These are phyloP conservation scores for Xylaria sp. DNA, from an alignment of 2,329 filamentous ascomycete genomes.

Conservation along the genomic window DNA sequence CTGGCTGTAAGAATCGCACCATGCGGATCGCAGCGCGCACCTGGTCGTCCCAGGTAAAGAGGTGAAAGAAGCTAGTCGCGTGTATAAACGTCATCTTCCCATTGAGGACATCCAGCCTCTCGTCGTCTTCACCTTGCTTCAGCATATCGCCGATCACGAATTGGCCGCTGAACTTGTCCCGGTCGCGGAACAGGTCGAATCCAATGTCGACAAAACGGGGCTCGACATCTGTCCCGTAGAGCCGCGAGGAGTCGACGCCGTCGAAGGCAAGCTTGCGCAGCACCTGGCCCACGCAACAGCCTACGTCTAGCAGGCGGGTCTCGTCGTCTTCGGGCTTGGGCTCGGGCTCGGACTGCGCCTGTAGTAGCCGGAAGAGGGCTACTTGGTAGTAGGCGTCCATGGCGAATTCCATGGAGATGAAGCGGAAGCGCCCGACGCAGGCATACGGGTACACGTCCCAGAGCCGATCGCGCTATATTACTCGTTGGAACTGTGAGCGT, in stretches of 20 bases:
- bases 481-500: conserved; percentile 12
- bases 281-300: conserved; percentile 63
- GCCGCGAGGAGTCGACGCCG: conserved; percentile 59
- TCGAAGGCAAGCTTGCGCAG: conserved; percentile 62
- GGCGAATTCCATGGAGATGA: conserved; percentile 57
- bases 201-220: conserved; percentile 66
- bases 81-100: conserved; percentile 61
- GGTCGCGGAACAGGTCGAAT: conserved; percentile 73
- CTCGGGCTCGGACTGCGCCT: conserved; percentile 39
- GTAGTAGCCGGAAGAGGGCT: conserved; percentile 56
- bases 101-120: conserved; percentile 49
- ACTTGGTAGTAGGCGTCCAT: conserved; percentile 57
- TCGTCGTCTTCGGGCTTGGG: background rate
- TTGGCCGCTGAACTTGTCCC: conserved; percentile 56
- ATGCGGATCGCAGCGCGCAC: conserved; percentile 58
- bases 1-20: conserved; percentile 58
- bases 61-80: conserved; percentile 62
- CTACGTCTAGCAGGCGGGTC: conserved; percentile 60
- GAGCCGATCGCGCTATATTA: conserved; percentile 56
- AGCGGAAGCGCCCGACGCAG: conserved; percentile 63
- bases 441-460: conserved; percentile 59
- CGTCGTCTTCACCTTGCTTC: conserved; percentile 39
- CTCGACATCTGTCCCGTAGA: conserved; percentile 64
- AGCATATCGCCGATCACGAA: conserved; percentile 66
- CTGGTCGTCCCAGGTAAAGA: conserved; percentile 61